Evolutionary conservation across 805 yeast species (phyloP).

Genomic region (Wickerhamomyces strasburgensis): DNA sequence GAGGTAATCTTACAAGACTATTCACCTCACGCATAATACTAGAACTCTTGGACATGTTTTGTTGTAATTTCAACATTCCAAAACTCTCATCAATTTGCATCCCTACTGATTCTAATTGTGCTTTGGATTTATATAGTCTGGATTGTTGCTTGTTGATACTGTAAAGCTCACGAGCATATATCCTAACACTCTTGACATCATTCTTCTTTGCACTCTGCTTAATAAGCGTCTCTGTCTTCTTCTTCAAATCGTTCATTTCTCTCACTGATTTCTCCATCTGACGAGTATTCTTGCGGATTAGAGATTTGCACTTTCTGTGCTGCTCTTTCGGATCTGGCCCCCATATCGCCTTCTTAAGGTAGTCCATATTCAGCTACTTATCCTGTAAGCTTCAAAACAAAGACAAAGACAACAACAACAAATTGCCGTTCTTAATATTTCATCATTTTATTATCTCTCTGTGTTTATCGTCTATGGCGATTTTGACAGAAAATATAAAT

Average conservation of each 20-base stretch:
- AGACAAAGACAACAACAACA: no score
- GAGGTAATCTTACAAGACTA: constrained; percentile 71
- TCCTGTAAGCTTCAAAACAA: no score
- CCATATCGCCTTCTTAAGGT: constrained; percentile 80
- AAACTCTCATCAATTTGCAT: constrained; percentile 92
- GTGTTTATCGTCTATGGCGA: no score
- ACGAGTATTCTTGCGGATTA: constrained; percentile 79
- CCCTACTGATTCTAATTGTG: constrained; percentile 78
- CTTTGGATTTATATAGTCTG: constrained; percentile 72
- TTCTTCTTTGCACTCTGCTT: constrained; percentile 70
- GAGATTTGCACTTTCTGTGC: constrained; percentile 65
- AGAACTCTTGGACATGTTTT: constrained; percentile 73
- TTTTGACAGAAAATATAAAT: no score
- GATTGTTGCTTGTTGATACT: constrained; percentile 68
- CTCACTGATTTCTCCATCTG: constrained; percentile 62
- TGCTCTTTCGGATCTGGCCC: constrained; percentile 96
- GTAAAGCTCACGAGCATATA: constrained; percentile 80
- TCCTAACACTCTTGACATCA: constrained; percentile 67
- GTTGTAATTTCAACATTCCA: constrained; percentile 75
- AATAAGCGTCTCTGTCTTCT: constrained; percentile 74
- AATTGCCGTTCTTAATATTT: no score
- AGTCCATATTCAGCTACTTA: constrained; percentile 74
- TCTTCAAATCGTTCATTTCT: constrained; percentile 63
- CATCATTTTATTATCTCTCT: no score
- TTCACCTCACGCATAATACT: constrained; percentile 87